Conservation (phyloP, 805 yeast genomes). For the Metschnikowia gelsemii region DNA sequence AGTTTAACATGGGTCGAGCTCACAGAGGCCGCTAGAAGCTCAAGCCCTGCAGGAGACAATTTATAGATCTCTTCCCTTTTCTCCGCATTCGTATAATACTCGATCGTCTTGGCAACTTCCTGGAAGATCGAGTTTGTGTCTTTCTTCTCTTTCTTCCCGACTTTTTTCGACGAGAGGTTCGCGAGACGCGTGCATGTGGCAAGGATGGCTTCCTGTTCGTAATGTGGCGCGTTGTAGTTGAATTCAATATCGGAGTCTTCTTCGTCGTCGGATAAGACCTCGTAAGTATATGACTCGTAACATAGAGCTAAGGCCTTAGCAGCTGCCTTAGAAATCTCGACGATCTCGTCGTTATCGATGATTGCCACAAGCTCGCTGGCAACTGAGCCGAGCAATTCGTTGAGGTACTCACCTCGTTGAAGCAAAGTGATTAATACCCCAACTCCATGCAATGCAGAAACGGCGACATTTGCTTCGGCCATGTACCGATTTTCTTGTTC, state of each 20-base stretch:
- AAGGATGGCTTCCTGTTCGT: constrained; percentile 50
- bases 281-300: constrained; percentile 52
- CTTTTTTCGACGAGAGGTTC: constrained; percentile 52
- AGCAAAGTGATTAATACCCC: constrained; percentile 47
- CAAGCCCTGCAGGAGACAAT: constrained; percentile 36
- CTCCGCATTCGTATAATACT: constrained; percentile 35
- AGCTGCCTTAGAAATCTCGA: constrained; percentile 53
- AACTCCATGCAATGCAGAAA: constrained; percentile 47
- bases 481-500: constrained; percentile 33
- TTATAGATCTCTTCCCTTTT: constrained; percentile 38
- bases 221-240: constrained; percentile 50
- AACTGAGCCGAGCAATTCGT: constrained; percentile 35
- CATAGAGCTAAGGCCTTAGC: constrained; percentile 56
- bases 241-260: constrained; percentile 45
- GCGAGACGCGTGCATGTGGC: constrained; percentile 43
- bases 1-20: constrained; percentile 41
- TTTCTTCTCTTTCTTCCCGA: constrained; percentile 62
- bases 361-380: constrained; percentile 38
- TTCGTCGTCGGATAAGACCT: constrained; percentile 36
- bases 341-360: constrained; percentile 39
- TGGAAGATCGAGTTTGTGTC: constrained; percentile 59
- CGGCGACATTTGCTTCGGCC: constrained; percentile 38
- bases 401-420: constrained; percentile 42
- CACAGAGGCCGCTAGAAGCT: constrained; percentile 30
- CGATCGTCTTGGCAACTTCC: constrained; percentile 53